Evolutionary conservation across 2,329 filamentous ascomycete genomes (phyloP).

Genomic region (Diaporthe ilicicola): DNA sequence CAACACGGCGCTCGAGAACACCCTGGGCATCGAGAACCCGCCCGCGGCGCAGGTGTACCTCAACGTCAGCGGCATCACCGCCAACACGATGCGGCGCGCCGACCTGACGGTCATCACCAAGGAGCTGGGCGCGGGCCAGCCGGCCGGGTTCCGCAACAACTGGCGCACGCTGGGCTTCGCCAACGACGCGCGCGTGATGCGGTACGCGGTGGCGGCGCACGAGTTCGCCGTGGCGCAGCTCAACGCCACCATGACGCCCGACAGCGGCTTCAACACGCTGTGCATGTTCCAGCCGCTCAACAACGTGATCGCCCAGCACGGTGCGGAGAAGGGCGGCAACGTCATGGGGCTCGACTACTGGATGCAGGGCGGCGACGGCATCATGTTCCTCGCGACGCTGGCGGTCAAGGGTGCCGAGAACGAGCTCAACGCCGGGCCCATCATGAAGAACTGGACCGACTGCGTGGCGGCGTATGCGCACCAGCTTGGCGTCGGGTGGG

Average conservation of each 20-base stretch:
- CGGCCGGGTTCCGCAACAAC: conserved; percentile 32
- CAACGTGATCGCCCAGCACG: conserved; percentile 42
- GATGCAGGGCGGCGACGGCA: conserved; percentile 39
- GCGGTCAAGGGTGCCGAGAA: conserved; percentile 45
- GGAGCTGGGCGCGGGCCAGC: conserved; percentile 40
- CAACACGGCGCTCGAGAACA: conserved; percentile 45
- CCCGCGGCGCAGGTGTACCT: conserved; percentile 48
- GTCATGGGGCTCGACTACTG: conserved; percentile 45
- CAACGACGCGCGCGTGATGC: conserved; percentile 18
- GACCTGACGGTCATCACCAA: conserved; percentile 41
- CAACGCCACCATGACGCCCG: conserved; percentile 37
- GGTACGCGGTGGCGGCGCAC: conserved; percentile 6
- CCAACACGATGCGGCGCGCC: conserved; percentile 35
- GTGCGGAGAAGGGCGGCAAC: conserved; percentile 44
- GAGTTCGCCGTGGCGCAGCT: conserved; percentile 37
- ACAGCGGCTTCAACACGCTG: conserved; percentile 41
- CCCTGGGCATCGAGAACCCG: conserved; percentile 39
- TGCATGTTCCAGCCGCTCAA: conserved; percentile 46
- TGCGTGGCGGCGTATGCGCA: conserved; percentile 41
- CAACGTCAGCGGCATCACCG: conserved; percentile 41
- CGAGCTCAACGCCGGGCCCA: conserved; percentile 45
- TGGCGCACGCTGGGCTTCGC: conserved; percentile 3
- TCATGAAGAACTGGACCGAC: conserved; percentile 45
- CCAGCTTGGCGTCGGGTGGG: conserved; percentile 38
- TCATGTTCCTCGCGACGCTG: conserved; percentile 44